Base-by-base conservation (phyloP, 345 rosid genomes). In the Jatropha curcas region DNA sequence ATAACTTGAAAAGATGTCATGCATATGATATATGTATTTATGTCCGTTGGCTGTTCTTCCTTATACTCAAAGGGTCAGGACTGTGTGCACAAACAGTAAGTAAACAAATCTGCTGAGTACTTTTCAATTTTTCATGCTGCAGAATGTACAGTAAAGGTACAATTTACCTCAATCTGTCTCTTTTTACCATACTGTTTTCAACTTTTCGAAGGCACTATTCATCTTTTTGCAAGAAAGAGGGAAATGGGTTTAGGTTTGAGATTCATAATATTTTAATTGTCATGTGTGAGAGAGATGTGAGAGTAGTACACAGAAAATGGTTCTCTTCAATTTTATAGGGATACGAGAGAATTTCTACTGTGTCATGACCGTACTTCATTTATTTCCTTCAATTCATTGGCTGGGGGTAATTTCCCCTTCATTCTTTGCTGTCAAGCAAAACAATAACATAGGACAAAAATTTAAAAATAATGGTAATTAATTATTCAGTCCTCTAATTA, bases 71-170 rank as follows among this genome's bases (percentile, higher is more conserved):
- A 62, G 67, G 66, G 60, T 25, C 60, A 24, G 60, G 12, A 39
- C 65, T 20, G 19, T 28, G 68, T 65, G 75, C 62, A 76, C 2
- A 12, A 67, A 67, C 59, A 77, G 81, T 69, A 48, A 46, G 10
- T 28, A 50, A 78, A 63, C 62, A 69, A 78, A 68, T 46, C 56
- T 20, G 31, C 56, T 20, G 31, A 37, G 7, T 1, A 24, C 63
- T 19, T 68, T 50, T 33, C n/a, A 19, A 19, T 34, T 9, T 60
- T 50, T 7, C 55, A 39, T n/a, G 72, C 22, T 20, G 11, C 7
- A 34, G 20, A 16, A 33, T 6, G 45, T 41, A 41, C 45, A 9
- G 11, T 0, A 41, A n/a, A n/a, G n/a, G n/a, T 64, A 45, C 69
- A 65, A 12, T 9, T 57, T 39, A 28, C 52, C 20, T 43, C 65